Evolutionary conservation across 345 rosid species (phyloP).

Genomic region (Ricinus communis): DNA sequence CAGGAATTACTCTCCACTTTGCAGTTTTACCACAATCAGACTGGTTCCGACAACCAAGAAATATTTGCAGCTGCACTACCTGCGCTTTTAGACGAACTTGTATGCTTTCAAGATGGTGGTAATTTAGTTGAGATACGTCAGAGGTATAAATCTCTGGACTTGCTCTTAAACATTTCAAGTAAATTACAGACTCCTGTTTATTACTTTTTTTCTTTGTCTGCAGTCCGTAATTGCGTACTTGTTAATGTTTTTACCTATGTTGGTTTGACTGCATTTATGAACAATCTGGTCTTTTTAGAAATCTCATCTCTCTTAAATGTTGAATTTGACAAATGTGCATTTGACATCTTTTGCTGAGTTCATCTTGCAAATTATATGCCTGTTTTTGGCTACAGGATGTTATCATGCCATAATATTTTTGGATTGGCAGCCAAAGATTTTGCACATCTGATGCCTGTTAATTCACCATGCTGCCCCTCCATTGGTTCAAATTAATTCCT

Average conservation of each 20-base stretch:
- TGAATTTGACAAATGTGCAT: background rate
- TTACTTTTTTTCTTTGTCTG: background rate
- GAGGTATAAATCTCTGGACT: slow-evolving; percentile 46
- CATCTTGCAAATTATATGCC: background rate
- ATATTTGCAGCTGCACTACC: slow-evolving; percentile 92
- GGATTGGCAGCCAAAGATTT: background rate
- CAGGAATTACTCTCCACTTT: slow-evolving; percentile 63
- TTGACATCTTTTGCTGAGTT: background rate
- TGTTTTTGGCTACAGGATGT: background rate
- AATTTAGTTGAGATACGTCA: slow-evolving; percentile 65
- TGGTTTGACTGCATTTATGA: background rate
- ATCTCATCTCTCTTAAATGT: background rate
- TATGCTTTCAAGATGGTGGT: slow-evolving; percentile 78
- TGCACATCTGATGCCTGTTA: no score
- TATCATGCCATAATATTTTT: background rate
- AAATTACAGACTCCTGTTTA: background rate
- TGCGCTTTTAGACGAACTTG: slow-evolving; percentile 86
- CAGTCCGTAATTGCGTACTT: background rate
- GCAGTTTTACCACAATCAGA: slow-evolving; percentile 75
- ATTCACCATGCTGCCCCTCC: background rate
- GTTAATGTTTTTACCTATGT: background rate
- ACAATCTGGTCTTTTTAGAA: background rate
- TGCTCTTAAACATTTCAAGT: background rate
- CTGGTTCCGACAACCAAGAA: slow-evolving; percentile 84
- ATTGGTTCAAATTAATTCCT: no score